phyloP scores from a whole-genome alignment of 2,329 filamentous ascomycete genomes.

The Trichoderma koningiopsis region DNA sequence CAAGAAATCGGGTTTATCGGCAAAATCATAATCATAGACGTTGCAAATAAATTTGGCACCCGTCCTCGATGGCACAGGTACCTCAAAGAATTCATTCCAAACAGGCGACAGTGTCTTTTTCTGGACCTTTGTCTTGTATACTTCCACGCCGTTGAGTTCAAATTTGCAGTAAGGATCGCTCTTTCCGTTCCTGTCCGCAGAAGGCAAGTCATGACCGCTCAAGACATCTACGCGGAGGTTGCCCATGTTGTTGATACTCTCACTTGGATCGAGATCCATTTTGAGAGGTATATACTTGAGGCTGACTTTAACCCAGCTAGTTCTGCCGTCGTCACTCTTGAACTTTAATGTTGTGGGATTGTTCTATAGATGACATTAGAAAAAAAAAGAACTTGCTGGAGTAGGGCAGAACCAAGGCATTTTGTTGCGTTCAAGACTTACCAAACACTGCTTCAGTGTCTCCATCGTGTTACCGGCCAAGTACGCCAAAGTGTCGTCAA shows the following conservation, averaged over 20 bases:
- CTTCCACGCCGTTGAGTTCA: constrained; percentile 80
- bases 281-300: constrained; percentile 92
- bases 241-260: constrained; percentile 99
- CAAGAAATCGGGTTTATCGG: constrained; percentile 89
- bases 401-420: not conserved
- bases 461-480: constrained; percentile 82
- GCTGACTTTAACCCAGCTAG: constrained; percentile 83
- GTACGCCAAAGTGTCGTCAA: constrained; percentile 77
- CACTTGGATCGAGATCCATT: constrained; percentile 90
- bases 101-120: constrained; percentile 95
- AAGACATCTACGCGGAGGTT: constrained; percentile 91
- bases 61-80: constrained; percentile 78
- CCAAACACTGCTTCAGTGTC: constrained; percentile 83
- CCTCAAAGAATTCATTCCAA: constrained; percentile 97
- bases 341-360: constrained; percentile 83
- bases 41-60: constrained; percentile 80
- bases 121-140: constrained; percentile 92
- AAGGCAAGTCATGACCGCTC: constrained; percentile 83
- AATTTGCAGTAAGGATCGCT: constrained; percentile 98
- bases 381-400: not conserved
- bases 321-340: constrained; percentile 73
- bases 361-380: constrained; percentile 57
- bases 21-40: constrained; percentile 96
- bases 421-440: constrained; percentile 47
- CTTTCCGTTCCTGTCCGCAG: constrained; percentile 93